Evolutionary conservation across 2,329 filamentous ascomycete species (phyloP).

Genomic region (Trichoderma sp.): DNA sequence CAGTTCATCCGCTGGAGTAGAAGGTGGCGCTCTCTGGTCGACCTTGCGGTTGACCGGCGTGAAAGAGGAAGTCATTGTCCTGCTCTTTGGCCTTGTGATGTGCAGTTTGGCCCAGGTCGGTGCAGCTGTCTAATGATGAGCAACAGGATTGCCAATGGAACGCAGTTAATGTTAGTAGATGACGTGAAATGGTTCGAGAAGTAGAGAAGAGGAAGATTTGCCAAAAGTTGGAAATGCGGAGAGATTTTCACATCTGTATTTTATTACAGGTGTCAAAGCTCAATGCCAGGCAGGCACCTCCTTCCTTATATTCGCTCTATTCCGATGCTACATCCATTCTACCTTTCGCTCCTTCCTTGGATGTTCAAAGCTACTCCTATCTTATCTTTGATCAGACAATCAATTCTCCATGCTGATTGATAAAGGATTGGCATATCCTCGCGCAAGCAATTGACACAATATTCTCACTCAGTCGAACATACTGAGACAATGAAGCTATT

Average conservation of each 20-base stretch:
- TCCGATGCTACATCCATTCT: neutral
- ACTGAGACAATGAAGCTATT: neutral
- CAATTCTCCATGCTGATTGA: neutral
- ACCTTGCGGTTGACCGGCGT: neutral
- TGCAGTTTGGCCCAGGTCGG: neutral
- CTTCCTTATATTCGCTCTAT: neutral
- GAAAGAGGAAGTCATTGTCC: neutral
- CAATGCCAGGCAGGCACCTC: neutral
- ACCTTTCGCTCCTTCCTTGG: neutral
- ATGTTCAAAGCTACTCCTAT: neutral
- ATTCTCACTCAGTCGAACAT: neutral
- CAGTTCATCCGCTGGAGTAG: neutral
- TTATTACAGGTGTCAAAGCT: neutral
- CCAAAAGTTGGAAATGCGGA: neutral
- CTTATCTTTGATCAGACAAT: neutral
- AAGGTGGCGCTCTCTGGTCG: neutral
- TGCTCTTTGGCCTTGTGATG: neutral
- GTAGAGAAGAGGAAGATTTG: neutral
- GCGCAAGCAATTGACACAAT: neutral
- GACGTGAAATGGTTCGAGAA: neutral
- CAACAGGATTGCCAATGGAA: too few relatives aligned
- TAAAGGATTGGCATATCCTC: neutral
- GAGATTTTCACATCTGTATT: neutral
- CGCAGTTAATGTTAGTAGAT: neutral
- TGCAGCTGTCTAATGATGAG: neutral